phyloP scores from a whole-genome alignment of 371 early-diverging fungal species.

The Mortierella sp. region DNA sequence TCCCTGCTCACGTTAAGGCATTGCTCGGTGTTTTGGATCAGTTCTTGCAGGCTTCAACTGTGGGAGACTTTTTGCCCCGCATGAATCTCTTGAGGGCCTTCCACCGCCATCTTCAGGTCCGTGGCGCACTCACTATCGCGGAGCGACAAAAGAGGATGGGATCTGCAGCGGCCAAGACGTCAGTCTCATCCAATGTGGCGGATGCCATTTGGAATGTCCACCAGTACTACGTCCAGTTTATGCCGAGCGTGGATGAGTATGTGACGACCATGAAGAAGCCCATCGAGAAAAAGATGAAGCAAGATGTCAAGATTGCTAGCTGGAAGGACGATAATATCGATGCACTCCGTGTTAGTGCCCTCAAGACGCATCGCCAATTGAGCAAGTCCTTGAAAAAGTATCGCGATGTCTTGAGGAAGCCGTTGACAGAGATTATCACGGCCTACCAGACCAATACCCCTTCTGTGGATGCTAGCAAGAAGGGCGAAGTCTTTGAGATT shows the following conservation, averaged over 20 bases:
- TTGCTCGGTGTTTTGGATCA: constrained; percentile 77
- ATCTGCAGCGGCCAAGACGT: constrained; percentile 6
- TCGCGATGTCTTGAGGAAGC: constrained; percentile 75
- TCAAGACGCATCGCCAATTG: constrained; percentile 89
- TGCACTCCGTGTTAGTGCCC: constrained; percentile 90
- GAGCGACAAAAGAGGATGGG: constrained; percentile 33
- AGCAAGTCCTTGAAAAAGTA: constrained; percentile 92
- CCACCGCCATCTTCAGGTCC: constrained; percentile 68
- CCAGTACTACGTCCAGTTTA: constrained; percentile 86
- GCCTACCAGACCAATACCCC: constrained; percentile 64
- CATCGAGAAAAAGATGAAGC: constrained; percentile 89
- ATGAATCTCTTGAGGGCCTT: constrained; percentile 82
- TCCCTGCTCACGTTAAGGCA: constrained; percentile 53
- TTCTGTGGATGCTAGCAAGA: constrained; percentile 40
- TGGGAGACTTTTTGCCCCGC: constrained; percentile 87
- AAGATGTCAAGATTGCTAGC: constrained; percentile 93
- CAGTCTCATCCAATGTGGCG: constrained; percentile 46
- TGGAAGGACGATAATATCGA: constrained; percentile 98
- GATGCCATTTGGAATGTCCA: constrained; percentile 68
- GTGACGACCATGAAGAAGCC: constrained; percentile 74
- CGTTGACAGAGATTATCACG: constrained; percentile 81
- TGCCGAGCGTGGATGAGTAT: constrained; percentile 60
- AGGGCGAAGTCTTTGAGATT: constrained; percentile 38
- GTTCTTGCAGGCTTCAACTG: constrained; percentile 80
- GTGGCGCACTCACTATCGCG: constrained; percentile 41